phyloP scores from a whole-genome alignment of 2,329 filamentous ascomycete species.

The Thielaviopsis euricoi region DNA sequence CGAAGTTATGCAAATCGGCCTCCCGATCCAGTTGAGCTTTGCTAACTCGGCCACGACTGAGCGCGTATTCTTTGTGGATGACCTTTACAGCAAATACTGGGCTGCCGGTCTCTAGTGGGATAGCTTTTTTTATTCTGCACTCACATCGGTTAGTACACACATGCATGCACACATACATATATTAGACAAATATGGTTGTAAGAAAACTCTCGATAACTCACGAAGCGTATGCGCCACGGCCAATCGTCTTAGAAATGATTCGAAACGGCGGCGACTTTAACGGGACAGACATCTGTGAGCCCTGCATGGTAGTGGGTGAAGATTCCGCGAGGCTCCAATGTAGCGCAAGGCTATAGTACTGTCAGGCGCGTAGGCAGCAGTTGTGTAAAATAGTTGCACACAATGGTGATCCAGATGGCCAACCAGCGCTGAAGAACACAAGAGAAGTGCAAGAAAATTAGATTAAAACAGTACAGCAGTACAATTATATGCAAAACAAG shows the following conservation, averaged over 20 bases:
- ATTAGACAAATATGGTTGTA: slow-evolving; percentile 1
- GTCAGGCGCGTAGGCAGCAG: neutral
- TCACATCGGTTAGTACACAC: no score
- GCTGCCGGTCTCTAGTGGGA: slow-evolving; percentile 47
- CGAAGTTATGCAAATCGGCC: slow-evolving; percentile 73
- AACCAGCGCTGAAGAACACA: no score
- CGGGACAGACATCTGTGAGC: slow-evolving; percentile 74
- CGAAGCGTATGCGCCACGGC: slow-evolving; percentile 94
- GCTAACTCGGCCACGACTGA: slow-evolving; percentile 73
- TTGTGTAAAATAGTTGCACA: neutral
- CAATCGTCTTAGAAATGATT: slow-evolving; percentile 90
- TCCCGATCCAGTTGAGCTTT: slow-evolving; percentile 85
- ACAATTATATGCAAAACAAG: no score
- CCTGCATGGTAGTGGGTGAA: slow-evolving; percentile 3
- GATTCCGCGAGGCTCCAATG: neutral
- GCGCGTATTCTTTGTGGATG: slow-evolving; percentile 92
- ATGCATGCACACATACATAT: no score
- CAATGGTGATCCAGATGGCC: neutral
- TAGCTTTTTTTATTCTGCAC: slow-evolving; percentile 85
- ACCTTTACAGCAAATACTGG: slow-evolving; percentile 96
- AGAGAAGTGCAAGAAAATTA: no score
- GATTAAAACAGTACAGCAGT: no score
- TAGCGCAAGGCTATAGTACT: neutral
- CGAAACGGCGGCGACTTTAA: slow-evolving; percentile 78
- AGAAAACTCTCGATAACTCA: slow-evolving; percentile 26